Evolutionary conservation across 2,329 filamentous ascomycete genomes (phyloP).

Genomic region (Fusarium duplospermum): DNA sequence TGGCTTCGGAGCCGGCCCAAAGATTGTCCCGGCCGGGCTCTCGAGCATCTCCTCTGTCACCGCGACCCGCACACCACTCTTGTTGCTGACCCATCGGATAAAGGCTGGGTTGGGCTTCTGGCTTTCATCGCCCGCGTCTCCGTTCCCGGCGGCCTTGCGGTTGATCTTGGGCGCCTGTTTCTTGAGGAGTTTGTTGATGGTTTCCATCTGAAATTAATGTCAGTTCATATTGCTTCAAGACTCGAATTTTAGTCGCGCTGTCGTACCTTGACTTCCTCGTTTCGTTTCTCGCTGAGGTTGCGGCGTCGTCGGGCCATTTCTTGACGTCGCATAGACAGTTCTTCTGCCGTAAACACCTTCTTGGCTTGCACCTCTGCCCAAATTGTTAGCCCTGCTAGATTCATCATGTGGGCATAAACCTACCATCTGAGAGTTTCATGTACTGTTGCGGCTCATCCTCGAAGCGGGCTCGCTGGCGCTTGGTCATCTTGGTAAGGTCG

Average conservation of each 20-base stretch:
- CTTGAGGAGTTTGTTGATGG: slow-evolving; percentile 89
- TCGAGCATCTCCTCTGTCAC: slow-evolving; percentile 77
- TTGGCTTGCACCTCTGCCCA: slow-evolving; percentile 71
- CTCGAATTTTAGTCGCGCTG: neutral
- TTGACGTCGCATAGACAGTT: slow-evolving; percentile 70
- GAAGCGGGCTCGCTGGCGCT: slow-evolving; percentile 69
- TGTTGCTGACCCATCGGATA: slow-evolving; percentile 77
- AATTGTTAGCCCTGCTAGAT: slow-evolving; percentile 14
- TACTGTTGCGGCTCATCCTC: slow-evolving; percentile 66
- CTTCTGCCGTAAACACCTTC: slow-evolving; percentile 71
- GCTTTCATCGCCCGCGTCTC: slow-evolving; percentile 56
- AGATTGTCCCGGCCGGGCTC: slow-evolving; percentile 70
- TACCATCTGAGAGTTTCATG: slow-evolving; percentile 72
- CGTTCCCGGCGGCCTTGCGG: slow-evolving; percentile 57
- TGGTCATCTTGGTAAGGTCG: slow-evolving; percentile 70
- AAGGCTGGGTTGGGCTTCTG: slow-evolving; percentile 70
- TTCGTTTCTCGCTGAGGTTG: slow-evolving; percentile 73
- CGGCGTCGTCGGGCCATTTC: slow-evolving; percentile 72
- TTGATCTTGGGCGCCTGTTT: slow-evolving; percentile 84
- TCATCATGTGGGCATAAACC: slow-evolving; percentile 33
- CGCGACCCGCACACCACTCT: slow-evolving; percentile 70
- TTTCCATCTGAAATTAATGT: slow-evolving; percentile 75
- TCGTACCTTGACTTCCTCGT: slow-evolving; percentile 71
- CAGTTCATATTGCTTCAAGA: slow-evolving; percentile 10
- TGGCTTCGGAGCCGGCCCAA: slow-evolving; percentile 53